phyloP scores from a whole-genome alignment of 192 early-diverging fungal species.

The Backusella luteola region DNA sequence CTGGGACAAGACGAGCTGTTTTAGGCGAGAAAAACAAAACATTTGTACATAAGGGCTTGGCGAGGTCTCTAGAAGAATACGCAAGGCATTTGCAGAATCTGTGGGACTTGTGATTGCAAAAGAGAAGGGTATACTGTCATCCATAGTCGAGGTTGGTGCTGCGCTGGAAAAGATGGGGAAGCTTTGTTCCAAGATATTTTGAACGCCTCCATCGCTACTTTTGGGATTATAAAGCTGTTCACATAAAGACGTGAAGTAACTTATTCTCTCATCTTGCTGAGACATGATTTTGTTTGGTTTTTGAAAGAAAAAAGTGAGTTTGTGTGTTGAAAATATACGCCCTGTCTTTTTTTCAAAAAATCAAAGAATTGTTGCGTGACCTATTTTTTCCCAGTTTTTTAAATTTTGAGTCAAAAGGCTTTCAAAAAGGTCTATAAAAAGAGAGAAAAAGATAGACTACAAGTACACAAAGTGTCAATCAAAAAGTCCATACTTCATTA shows the following conservation, averaged over 20 bases:
- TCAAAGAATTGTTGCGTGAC: not conserved
- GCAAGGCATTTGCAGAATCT: slow-evolving; percentile 54
- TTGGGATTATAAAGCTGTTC: slow-evolving; percentile 61
- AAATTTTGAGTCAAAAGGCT: not conserved
- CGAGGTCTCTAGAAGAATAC: slow-evolving; percentile 57
- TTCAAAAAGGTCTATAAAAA: not conserved
- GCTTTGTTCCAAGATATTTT: slow-evolving; percentile 68
- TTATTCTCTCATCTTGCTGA: slow-evolving; percentile 22
- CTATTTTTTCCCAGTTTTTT: not conserved
- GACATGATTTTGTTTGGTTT: slow-evolving; percentile 7
- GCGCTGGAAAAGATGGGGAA: slow-evolving; percentile 62
- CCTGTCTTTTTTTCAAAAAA: not conserved
- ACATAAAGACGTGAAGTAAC: slow-evolving; percentile 40
- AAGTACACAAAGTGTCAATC: not conserved
- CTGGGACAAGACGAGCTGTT: slow-evolving; percentile 50
- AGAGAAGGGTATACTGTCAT: not conserved
- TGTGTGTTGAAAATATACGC: too few relatives aligned
- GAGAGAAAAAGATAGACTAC: not conserved
- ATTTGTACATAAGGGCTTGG: slow-evolving; percentile 63
- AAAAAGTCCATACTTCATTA: not conserved
- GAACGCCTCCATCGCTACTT: slow-evolving; percentile 57
- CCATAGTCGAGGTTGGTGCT: not conserved
- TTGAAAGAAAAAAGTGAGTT: not conserved
- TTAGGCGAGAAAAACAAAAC: slow-evolving; percentile 58
- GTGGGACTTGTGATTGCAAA: slow-evolving; percentile 48